Base-by-base conservation (phyloP, 73 alveolate genomes). In the Uronychia binucleata region DNA sequence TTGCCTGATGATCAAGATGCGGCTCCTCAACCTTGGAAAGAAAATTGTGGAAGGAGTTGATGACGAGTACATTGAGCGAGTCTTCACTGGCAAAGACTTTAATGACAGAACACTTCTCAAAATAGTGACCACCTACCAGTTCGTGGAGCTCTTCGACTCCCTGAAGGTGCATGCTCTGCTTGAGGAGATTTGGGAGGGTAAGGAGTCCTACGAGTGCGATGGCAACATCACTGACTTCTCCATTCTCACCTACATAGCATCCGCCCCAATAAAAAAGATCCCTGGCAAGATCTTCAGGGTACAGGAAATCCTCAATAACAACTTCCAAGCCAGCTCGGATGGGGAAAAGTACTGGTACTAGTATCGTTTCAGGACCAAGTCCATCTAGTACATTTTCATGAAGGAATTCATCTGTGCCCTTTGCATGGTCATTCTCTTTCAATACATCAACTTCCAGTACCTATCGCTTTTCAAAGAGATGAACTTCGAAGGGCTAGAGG, bases 131-230 rank as follows among this genome's bases (percentile, higher is more conserved):
- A 79, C 13, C 60, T 59, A 83, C 33, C 59, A 59, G 1, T 83
- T 88, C 28, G 84, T n/a, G 58, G 88, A 79, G 34, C 31, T 88
- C 19, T 59, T 82, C 79, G 76, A 88, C 25, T 33, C 84, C 33
- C 31, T 34, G 29, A 88, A 88, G 35, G 94, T 88, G 26, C 79
- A 88, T 79, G 91, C 75, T 26, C 81, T 88, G 0, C 85, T 88
- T 14, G 84, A 88, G 33, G 89, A 82, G 33, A 86, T 88, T 31
- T 88, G 94, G 94, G 82, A 79, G 29, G 94, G 94, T 29, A 88
- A 88, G 59, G 86, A 88, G 14, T 77, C 91, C 13, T 88, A 83
- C 33, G 94, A 88, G 31, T 88, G 94, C 31, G 94, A 88, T 82
- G 94, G 94, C 11, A 33, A 57, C 34, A 82, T 86, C 28, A 35